Percentiles rank a stretch among this genome's conserved stretches.
phyloP scores from a whole-genome alignment of 306 rosid genomes.

The Acacia acuminata region DNA sequence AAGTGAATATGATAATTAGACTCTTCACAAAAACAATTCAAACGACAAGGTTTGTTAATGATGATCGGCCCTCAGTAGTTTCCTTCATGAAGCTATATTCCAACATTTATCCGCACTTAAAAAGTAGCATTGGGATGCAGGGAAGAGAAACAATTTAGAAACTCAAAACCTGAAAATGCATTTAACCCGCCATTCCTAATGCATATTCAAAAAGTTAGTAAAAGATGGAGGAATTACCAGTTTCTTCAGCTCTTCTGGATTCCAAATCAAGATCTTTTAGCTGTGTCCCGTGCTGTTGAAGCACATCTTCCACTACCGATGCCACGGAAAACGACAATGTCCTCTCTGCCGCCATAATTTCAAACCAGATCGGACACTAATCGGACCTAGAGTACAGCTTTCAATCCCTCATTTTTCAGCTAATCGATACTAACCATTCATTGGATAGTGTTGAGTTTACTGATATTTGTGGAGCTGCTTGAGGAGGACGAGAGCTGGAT shows the following conservation, averaged over 20 bases:
- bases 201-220: background rate
- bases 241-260: slow-evolving; percentile 83
- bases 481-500: slow-evolving; percentile 26
- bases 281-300: slow-evolving; percentile 76
- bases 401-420: slow-evolving; percentile 22
- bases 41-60: background rate
- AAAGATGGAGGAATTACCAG: slow-evolving; percentile 49
- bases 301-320: slow-evolving; percentile 86
- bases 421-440: slow-evolving; percentile 30
- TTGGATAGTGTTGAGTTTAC: background rate
- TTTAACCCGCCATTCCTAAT: slow-evolving; percentile 1
- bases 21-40: background rate
- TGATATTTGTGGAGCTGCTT: background rate
- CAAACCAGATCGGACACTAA: background rate
- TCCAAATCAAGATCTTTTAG: slow-evolving; percentile 77
- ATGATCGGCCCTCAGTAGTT: background rate
- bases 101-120: background rate
- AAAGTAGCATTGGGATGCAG: background rate
- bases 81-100: background rate
- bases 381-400: background rate
- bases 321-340: slow-evolving; percentile 73
- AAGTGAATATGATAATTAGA: background rate
- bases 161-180: slow-evolving; percentile 8
- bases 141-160: background rate
- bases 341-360: slow-evolving; percentile 38